These are phyloP conservation scores for Fistulifera pelliculosa DNA, from an alignment of 108 stramenopile species.

Conservation along the genomic window DNA sequence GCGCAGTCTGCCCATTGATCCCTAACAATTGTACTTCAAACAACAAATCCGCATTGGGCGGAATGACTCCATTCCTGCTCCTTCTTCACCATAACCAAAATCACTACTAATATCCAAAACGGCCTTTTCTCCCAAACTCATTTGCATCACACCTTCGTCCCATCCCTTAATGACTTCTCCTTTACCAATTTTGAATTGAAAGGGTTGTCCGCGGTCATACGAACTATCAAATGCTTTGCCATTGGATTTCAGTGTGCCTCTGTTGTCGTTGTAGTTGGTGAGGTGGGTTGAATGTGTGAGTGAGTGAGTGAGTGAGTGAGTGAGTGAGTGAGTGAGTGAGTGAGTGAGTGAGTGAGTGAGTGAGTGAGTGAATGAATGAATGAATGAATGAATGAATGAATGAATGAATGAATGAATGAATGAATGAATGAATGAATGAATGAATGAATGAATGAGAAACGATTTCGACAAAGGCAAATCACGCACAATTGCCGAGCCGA, in stretches of 20 bases:
- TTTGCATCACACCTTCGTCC: slow-evolving; percentile 67
- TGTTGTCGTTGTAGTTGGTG: too few relatives aligned
- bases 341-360: too few relatives aligned
- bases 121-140: slow-evolving; percentile 76
- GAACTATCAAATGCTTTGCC: slow-evolving; percentile 75
- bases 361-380: too few relatives aligned
- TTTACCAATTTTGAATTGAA: slow-evolving; percentile 50
- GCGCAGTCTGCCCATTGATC: slow-evolving; percentile 44
- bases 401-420: too few relatives aligned
- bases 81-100: slow-evolving; percentile 79
- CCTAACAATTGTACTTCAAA: slow-evolving; percentile 74
- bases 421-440: too few relatives aligned
- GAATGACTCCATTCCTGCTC: slow-evolving; percentile 76
- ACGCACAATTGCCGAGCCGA: too few relatives aligned
- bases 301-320: too few relatives aligned
- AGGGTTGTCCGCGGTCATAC: slow-evolving; percentile 58
- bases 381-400: too few relatives aligned
- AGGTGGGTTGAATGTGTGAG: too few relatives aligned
- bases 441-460: background rate
- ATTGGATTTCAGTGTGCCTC: slow-evolving; percentile 51
- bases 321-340: too few relatives aligned
- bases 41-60: slow-evolving; percentile 77
- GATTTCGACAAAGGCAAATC: too few relatives aligned
- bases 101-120: slow-evolving; percentile 67
- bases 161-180: slow-evolving; percentile 59